These are phyloP conservation scores for Tulasnella sp. DNA, from an alignment of 768 basidiomycete species.

Conservation along the genomic window DNA sequence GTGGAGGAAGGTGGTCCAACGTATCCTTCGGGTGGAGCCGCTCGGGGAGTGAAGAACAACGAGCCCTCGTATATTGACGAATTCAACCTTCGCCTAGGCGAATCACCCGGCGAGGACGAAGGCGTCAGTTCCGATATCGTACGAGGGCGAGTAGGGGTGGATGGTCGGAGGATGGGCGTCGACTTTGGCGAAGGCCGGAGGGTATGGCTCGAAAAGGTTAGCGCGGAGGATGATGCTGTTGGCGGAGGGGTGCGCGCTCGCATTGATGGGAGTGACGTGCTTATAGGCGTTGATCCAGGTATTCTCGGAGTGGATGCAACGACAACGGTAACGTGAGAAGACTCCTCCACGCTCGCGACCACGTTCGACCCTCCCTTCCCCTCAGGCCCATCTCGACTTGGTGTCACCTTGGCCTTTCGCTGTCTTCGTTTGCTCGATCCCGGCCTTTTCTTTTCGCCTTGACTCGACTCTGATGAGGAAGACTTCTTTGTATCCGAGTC, in stretches of 20 bases:
- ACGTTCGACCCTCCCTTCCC: too few relatives aligned
- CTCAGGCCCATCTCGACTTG: too few relatives aligned
- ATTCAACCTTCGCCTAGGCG: neutral
- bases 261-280: too few relatives aligned
- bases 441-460: neutral
- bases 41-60: constrained; percentile 8
- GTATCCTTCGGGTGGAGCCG: neutral
- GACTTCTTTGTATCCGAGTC: neutral
- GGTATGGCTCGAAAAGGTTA: neutral
- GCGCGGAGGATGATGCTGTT: neutral
- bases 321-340: too few relatives aligned
- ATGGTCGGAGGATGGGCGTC: neutral
- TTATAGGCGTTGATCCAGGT: too few relatives aligned
- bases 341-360: too few relatives aligned
- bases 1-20: neutral
- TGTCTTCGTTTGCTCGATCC: neutral
- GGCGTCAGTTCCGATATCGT: neutral
- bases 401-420: neutral
- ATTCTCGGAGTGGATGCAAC: too few relatives aligned
- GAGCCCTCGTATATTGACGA: neutral
- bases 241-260: neutral
- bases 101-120: neutral
- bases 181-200: neutral
- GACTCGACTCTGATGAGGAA: neutral
- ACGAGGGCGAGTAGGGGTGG: neutral